phyloP scores from a whole-genome alignment of 345 rosid species.

The Aquilaria malaccensis region DNA sequence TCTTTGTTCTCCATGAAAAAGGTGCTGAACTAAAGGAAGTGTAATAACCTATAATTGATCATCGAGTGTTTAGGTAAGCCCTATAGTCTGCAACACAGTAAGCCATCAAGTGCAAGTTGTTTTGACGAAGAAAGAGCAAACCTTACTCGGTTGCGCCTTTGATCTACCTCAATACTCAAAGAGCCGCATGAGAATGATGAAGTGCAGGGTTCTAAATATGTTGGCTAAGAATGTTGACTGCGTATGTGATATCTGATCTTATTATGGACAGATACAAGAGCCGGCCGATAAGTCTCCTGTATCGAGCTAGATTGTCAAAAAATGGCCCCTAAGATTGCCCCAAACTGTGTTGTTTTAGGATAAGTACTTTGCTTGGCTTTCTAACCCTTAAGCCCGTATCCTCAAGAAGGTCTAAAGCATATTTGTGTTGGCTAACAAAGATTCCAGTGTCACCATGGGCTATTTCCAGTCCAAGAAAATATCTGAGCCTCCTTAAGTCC shows the following conservation, averaged over 20 bases:
- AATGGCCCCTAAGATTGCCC: not conserved
- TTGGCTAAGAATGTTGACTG: not conserved
- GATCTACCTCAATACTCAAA: not conserved
- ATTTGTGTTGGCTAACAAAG: not conserved
- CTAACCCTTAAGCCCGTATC: not conserved
- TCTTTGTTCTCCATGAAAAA: slow-evolving; percentile 1
- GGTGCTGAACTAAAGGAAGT: not conserved
- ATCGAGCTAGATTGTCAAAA: not conserved
- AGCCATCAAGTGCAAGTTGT: not conserved
- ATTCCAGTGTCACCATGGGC: not conserved
- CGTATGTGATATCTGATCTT: not conserved
- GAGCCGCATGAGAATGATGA: not conserved
- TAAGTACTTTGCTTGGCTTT: not conserved
- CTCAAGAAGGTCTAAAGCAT: not conserved
- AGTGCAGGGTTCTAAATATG: not conserved
- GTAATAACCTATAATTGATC: slow-evolving; percentile 1
- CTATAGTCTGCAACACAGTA: slow-evolving; percentile 13
- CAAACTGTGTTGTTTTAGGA: not conserved
- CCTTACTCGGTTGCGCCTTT: not conserved
- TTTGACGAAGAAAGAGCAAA: not conserved
- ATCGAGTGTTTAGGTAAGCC: not conserved
- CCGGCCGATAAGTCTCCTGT: not conserved
- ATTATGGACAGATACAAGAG: not conserved
- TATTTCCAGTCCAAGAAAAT: not conserved
- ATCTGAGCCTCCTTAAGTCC: not conserved